Evolutionary conservation across 75 land plant genomes (phyloP), one percentile per base, ranked within the genome.

Genomic region (Chamaecyparis obtusa): DNA sequence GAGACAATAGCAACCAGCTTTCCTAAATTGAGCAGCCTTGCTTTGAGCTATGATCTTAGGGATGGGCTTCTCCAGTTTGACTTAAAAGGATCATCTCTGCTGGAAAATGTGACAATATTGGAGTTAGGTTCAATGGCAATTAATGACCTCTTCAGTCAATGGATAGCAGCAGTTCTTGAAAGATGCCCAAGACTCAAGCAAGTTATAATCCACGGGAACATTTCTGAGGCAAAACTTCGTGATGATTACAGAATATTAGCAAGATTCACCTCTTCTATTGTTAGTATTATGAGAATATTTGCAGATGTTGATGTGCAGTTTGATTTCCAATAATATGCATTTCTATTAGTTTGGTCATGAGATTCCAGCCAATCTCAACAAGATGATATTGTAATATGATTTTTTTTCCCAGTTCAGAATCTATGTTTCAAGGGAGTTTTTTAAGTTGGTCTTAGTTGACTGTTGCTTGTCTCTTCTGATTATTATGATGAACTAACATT

Each of bases 81-180:
- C 15, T 67, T 93, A 49, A 92, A 89, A 41, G 96, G 95, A 2
- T 89, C 91, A 48, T 89, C 92, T 60, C 30, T 37, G 37, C 83
- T 96, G 86, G 87, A 91, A 86, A 95, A 96, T 87, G 94, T 96
- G 84, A 69, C 84, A 57, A 88, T 89, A 4, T 83, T 95, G 74
- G 97, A 95, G 82, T 83, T 96, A 74, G 96, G 95, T 30, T 95
- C 95, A 88, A 84, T 87, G 11, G 91, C 89, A n/a, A 91, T 96
- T 37, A 95, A 83, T 88, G 94, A 96, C 76, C 85, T 91, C 16
- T 96, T 92, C 86, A 87, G 91, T 0, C 89, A 88, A 9, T 96
- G 96, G 96, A 93, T 92, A 49, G 91, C 87, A 74, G 93, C 90
- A 13, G 82, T 96, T 60, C 89, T 96, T 35, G 92, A 91, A 69